These are phyloP conservation scores for Exophiala phaeomuriformis DNA, from an alignment of 2,329 filamentous ascomycete genomes.

Conservation along the genomic window DNA sequence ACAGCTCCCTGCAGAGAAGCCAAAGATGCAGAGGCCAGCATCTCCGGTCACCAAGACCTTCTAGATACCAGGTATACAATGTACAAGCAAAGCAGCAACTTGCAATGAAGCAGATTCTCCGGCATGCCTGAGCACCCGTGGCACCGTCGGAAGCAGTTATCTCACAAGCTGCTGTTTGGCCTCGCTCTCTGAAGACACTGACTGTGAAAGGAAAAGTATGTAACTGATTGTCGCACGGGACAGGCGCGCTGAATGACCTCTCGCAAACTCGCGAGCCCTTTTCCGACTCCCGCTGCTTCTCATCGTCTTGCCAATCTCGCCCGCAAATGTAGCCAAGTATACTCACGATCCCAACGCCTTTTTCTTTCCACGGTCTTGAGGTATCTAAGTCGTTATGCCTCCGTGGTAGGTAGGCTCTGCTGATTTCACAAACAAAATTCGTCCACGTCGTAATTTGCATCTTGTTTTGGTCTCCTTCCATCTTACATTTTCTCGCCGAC, in stretches of 20 bases:
- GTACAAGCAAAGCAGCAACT: too few relatives aligned
- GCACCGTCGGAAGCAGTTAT: not conserved
- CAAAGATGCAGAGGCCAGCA: too few relatives aligned
- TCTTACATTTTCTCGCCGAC: not conserved
- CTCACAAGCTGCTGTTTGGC: not conserved
- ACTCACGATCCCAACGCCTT: constrained; percentile 15
- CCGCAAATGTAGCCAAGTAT: constrained; percentile 17
- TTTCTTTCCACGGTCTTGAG: constrained; percentile 13
- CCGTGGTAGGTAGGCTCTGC: constrained; percentile 1
- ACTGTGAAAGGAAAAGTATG: not conserved
- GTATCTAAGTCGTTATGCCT: constrained; percentile 21
- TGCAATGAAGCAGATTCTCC: too few relatives aligned
- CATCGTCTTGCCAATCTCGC: not conserved
- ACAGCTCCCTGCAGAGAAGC: too few relatives aligned
- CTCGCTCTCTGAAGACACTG: constrained; percentile 1
- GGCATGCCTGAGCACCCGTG: too few relatives aligned
- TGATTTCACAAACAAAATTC: constrained; percentile 26
- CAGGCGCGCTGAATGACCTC: not conserved
- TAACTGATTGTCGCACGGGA: constrained; percentile 25
- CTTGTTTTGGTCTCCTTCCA: not conserved
- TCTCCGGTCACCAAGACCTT: too few relatives aligned
- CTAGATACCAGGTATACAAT: too few relatives aligned
- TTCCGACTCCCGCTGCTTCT: constrained; percentile 37
- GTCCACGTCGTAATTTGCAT: constrained; percentile 16
- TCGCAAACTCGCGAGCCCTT: constrained; percentile 34